Base-by-base conservation (phyloP, 208 protist genomes). In the Trypanosoma conorhini region DNA sequence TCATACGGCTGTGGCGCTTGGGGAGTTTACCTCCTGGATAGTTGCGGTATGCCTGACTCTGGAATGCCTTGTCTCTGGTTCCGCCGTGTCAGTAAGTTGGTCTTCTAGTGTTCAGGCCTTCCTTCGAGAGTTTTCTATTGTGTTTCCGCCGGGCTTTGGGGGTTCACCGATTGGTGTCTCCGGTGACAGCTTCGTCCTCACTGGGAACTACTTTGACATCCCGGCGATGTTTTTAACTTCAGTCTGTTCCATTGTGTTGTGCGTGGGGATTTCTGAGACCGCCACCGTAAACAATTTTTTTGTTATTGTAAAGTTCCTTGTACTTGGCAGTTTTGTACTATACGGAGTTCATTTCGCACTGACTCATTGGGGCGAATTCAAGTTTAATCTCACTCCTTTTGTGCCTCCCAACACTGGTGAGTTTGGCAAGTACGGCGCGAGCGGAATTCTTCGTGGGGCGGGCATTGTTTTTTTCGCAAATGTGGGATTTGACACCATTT, bases 401-500 rank as follows among this genome's bases (percentile, higher is more conserved):
- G 33, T 83, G 7, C 81, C 81, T 19, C 54, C 76, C 19, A 81
- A 77, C 57, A 40, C 44, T 21, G 76, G 76, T 42, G 13, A 61
- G 17, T 77, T 77, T 73, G 76, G 76, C 17, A 48, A 69, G 31
- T 81, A 67, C 54, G 81, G 81, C 56, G 22, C 64, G 21, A 66
- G 55, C 44, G 77, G 74, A 22, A 62, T 83, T 70, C 66, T 79
- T 62, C 68, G 67, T 28, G 74, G 74, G 35, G 50, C 78, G 8
- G 81, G 67, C n/a, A 65, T 79, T 26, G 67, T 87, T 21, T 81
- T 81, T 62, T 83, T 83, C 63, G 69, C 81, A n/a, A 82, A 80
- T 71, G 76, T 83, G 12, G 82, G 82, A 5, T 87, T 87, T 70
- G 81, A 87, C 57, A 74, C 78, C 12, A 73, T 87, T 30, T 76